phyloP scores from a whole-genome alignment of 2,329 filamentous ascomycete species.

The Nemania serpens region DNA sequence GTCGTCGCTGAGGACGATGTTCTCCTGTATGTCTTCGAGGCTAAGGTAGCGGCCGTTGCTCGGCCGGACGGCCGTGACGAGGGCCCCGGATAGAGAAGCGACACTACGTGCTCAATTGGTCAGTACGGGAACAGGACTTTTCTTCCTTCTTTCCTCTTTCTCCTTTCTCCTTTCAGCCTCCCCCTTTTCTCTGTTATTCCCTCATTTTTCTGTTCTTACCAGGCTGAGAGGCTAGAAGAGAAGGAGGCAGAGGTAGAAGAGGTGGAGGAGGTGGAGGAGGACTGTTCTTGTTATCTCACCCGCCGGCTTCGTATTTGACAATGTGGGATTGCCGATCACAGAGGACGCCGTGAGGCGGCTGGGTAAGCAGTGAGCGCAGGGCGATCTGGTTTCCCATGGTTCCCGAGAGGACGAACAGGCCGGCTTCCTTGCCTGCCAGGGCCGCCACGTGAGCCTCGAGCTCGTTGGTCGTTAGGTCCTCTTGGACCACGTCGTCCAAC shows the following conservation, averaged over 20 bases:
- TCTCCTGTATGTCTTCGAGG: slow-evolving; percentile 46
- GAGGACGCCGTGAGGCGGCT: slow-evolving; percentile 72
- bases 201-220: too few relatives aligned
- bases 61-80: slow-evolving; percentile 54
- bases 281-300: slow-evolving; percentile 27
- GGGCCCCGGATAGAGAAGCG: slow-evolving; percentile 67
- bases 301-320: slow-evolving; percentile 60
- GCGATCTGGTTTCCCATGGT: slow-evolving; percentile 85
- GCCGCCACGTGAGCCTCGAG: slow-evolving; percentile 69
- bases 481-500: slow-evolving; percentile 76
- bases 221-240: too few relatives aligned
- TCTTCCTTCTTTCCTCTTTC: not conserved
- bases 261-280: not conserved
- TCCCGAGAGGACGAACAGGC: slow-evolving; percentile 73
- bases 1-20: slow-evolving; percentile 47
- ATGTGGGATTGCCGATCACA: slow-evolving; percentile 73
- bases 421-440: slow-evolving; percentile 68
- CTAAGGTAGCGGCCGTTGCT: slow-evolving; percentile 48
- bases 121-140: slow-evolving; percentile 9
- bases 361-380: slow-evolving; percentile 69
- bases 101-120: slow-evolving; percentile 43
- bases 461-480: slow-evolving; percentile 70
- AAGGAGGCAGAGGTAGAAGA: too few relatives aligned
- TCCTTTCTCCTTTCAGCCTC: too few relatives aligned
- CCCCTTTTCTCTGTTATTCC: too few relatives aligned